Evolutionary conservation across 441 rosid genomes (phyloP).

Genomic region (Breynia disticha): DNA sequence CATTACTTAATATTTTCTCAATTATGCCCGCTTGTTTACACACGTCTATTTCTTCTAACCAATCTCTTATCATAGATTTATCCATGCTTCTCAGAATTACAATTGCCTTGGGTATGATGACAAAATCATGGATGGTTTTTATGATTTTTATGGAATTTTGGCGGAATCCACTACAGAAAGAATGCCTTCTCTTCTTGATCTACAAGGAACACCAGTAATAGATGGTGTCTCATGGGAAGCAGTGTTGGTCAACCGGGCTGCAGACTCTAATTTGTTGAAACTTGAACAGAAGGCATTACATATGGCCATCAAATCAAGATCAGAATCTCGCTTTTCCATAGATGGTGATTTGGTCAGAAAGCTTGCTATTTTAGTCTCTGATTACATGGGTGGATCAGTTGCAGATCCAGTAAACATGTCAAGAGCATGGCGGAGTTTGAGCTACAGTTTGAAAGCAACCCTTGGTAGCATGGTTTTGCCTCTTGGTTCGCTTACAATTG

Average conservation of each 20-base stretch:
- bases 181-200: slow-evolving; percentile 86
- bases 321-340: slow-evolving; percentile 32
- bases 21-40: slow-evolving; percentile 7
- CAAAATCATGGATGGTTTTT: slow-evolving; percentile 94
- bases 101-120: slow-evolving; percentile 90
- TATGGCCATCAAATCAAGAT: slow-evolving; percentile 45
- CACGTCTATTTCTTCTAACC: slow-evolving; percentile 37
- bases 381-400: slow-evolving; percentile 94
- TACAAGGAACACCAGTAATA: slow-evolving; percentile 69
- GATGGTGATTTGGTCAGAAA: slow-evolving; percentile 46
- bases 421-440: slow-evolving; percentile 68
- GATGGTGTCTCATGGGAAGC: slow-evolving; percentile 71
- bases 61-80: slow-evolving; percentile 54
- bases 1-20: too few species aligned
- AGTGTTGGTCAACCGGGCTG: slow-evolving; percentile 81
- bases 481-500: slow-evolving; percentile 84
- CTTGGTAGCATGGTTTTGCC: slow-evolving; percentile 97
- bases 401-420: slow-evolving; percentile 63
- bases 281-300: slow-evolving; percentile 62
- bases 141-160: slow-evolving; percentile 71
- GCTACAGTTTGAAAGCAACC: slow-evolving; percentile 72
- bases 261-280: slow-evolving; percentile 69
- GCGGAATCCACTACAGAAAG: slow-evolving; percentile 47
- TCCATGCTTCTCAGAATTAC: slow-evolving; percentile 79
- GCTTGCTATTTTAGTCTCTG: slow-evolving; percentile 73